Percentiles rank a stretch among this genome's conserved stretches.
phyloP scores from a whole-genome alignment of 306 rosid genomes.

The Glycine soja region DNA sequence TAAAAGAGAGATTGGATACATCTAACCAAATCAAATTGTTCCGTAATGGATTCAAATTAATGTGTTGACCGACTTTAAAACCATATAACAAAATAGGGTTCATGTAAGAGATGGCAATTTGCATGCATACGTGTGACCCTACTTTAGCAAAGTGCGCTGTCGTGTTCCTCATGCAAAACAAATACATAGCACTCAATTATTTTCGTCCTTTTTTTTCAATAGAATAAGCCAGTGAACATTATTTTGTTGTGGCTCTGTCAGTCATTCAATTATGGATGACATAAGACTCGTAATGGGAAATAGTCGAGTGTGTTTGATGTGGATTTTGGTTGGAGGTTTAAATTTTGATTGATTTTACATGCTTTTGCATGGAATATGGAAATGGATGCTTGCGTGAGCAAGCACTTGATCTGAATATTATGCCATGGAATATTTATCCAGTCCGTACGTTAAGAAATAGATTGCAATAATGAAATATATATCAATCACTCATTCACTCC shows the following conservation, averaged over 20 bases:
- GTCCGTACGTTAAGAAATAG: conserved; percentile 31
- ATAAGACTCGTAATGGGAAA: not conserved
- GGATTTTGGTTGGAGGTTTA: conserved; percentile 1
- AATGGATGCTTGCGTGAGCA: conserved; percentile 61
- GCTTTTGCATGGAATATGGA: conserved; percentile 49
- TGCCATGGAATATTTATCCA: conserved; percentile 27
- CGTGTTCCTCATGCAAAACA: conserved; percentile 56
- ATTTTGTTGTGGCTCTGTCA: conserved; percentile 44
- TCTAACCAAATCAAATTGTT: conserved; percentile 47
- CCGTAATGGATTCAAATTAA: conserved; percentile 48
- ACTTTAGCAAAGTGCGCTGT: conserved; percentile 55
- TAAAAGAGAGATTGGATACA: conserved; percentile 33
- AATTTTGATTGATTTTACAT: conserved; percentile 20
- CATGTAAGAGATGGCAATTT: conserved; percentile 25
- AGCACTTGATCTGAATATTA: conserved; percentile 46
- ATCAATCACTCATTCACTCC: not conserved
- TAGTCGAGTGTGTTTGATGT: conserved; percentile 18
- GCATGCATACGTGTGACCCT: conserved; percentile 38
- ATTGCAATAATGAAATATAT: not conserved
- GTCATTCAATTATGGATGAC: conserved; percentile 36
- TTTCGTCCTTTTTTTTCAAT: conserved; percentile 41
- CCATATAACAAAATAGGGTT: conserved; percentile 41
- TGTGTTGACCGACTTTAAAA: conserved; percentile 50
- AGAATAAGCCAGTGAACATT: conserved; percentile 27
- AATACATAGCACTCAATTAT: conserved; percentile 45